Conservation (phyloP, 148 eudicot genomes). For the Heliamphora exappendiculata region DNA sequence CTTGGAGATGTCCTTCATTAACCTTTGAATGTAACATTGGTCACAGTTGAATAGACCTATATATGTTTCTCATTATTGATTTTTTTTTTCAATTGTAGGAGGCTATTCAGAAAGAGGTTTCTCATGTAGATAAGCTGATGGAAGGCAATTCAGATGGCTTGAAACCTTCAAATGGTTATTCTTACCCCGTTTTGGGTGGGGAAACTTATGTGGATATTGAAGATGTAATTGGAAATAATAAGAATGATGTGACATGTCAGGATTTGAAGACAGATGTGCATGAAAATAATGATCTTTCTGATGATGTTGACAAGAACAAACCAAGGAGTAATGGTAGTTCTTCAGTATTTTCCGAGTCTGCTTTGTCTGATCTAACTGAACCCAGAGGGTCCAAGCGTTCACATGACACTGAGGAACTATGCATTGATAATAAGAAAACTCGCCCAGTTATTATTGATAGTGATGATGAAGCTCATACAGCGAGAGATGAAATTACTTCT, state of each 20-base stretch:
- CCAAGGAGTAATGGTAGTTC: constrained; percentile 17
- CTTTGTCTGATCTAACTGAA: constrained; percentile 22
- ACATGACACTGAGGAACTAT: constrained; percentile 35
- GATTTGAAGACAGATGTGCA: constrained; percentile 17
- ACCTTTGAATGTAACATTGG: background rate
- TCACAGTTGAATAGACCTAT: background rate
- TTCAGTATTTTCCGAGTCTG: constrained; percentile 21
- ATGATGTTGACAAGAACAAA: constrained; percentile 18
- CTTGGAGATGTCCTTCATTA: background rate
- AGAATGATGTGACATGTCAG: constrained; percentile 15
- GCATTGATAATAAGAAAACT: constrained; percentile 33
- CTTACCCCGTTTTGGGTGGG: constrained; percentile 7
- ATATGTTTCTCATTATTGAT: background rate
- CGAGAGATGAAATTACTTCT: constrained; percentile 17
- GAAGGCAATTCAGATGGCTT: constrained; percentile 12
- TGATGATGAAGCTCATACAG: constrained; percentile 29
- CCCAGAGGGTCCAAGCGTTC: constrained; percentile 44
- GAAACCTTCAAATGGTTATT: constrained; percentile 1
- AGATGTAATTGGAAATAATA: constrained; percentile 8
- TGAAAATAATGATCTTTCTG: constrained; percentile 17
- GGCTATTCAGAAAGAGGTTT: constrained; percentile 17
- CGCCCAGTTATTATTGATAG: constrained; percentile 22
- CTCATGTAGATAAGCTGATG: constrained; percentile 5
- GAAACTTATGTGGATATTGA: constrained; percentile 14
- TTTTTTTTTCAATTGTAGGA: constrained; percentile 21